Evolutionary conservation across 495 filamentous ascomycete species (phyloP), one percentile per base, ranked within the genome.

Genomic region (Podospora fimiseda): DNA sequence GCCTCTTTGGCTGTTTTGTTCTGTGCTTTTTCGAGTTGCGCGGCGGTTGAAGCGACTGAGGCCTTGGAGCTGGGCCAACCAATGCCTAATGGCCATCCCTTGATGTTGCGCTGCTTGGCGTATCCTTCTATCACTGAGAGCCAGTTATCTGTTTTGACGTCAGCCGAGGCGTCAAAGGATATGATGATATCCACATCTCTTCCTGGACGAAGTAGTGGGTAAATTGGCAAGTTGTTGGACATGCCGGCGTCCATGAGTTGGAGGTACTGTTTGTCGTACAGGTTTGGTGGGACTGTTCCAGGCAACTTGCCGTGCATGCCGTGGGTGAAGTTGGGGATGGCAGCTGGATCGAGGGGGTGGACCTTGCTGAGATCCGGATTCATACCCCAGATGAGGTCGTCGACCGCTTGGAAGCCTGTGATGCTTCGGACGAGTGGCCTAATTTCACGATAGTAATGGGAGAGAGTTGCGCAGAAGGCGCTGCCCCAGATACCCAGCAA

Each of bases 221-320:
- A 98, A 22, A 95, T 88, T 3, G 93, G 92, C 2, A 98, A 77
- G 59, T 98, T 98, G 65, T 97, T 97, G 47, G 86, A 90, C 91
- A 98, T 98, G 11, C 93, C 93, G 5, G 93, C 89, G 70, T 98
- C 93, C 87, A 95, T 96, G 3, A 96, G 80, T 58, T 93, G 85
- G 20, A 97, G 74, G 58, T 89, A 83, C 30, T 83, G 71, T 16
- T 73, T 76, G 43, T 79, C 72, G 60, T 86, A 82, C 38, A 95
- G 82, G 21, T 80, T 87, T 43, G 85, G 78, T 0, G 93, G 90
- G 42, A 83, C 85, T 2, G 84, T 88, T 0, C 76, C 62, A 1
- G 90, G 88, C 27, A 98, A 74, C 51, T 78, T 75, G 48, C 79
- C 80, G 57, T 85, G 78, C 81, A 98, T 85, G 5, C 88, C 89